phyloP scores from a whole-genome alignment of 2,329 filamentous ascomycete genomes.

The Neophaeococcomyces mojaviensis region DNA sequence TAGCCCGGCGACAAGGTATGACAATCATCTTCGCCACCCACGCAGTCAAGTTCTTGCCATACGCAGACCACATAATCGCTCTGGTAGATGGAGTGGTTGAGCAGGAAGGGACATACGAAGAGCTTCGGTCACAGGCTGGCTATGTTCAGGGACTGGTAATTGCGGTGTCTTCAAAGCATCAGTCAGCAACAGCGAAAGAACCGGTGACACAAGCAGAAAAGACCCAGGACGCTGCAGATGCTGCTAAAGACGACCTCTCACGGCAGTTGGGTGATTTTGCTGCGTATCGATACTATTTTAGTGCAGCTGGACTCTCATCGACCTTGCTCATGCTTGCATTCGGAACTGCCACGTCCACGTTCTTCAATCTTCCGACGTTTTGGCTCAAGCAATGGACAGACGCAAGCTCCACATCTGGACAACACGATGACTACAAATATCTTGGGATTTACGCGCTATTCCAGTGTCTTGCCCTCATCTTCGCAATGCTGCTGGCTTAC shows the following conservation, averaged over 20 bases:
- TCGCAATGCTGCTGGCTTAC: no score
- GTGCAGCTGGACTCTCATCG: neutral
- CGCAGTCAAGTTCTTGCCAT: constrained; percentile 33
- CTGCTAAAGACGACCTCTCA: constrained; percentile 23
- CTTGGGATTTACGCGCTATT: neutral
- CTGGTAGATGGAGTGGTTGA: constrained; percentile 32
- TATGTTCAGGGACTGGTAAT: constrained; percentile 37
- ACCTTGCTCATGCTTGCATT: neutral
- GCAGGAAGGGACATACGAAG: constrained; percentile 36
- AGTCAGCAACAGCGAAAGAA: constrained; percentile 26
- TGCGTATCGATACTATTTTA: neutral
- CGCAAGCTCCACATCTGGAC: neutral
- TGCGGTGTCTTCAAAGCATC: constrained; percentile 11
- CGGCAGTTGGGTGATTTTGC: neutral
- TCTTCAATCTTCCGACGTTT: constrained; percentile 10
- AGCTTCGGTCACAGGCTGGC: constrained; percentile 30
- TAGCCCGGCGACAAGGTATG: constrained; percentile 34
- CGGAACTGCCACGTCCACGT: neutral
- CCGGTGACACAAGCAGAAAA: constrained; percentile 23
- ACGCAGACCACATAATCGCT: constrained; percentile 36
- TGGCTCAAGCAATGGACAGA: neutral
- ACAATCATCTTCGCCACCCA: constrained; percentile 32
- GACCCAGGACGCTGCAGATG: constrained; percentile 32
- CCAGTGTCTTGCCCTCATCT: constrained; percentile 4
- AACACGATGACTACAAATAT: neutral